These are phyloP conservation scores for Aspergillus panamensis DNA, from an alignment of 495 filamentous ascomycete species.

Conservation along the genomic window DNA sequence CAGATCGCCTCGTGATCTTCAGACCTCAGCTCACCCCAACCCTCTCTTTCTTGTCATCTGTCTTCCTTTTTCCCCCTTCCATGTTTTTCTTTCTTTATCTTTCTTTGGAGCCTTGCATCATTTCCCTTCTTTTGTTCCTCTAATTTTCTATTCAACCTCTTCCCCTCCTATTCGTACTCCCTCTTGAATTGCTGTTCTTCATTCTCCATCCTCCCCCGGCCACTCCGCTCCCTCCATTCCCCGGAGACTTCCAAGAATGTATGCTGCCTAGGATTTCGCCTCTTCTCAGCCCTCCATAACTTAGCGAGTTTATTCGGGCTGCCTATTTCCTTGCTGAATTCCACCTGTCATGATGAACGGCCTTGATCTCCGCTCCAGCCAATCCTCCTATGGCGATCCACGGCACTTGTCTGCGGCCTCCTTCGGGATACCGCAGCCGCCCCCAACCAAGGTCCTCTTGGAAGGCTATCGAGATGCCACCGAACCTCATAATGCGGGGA, in stretches of 20 bases:
- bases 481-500: constrained; percentile 34
- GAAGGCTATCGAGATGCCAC: constrained; percentile 45
- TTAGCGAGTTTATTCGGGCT: constrained; percentile 2
- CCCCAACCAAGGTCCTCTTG: constrained; percentile 40
- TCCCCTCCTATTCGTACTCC: not conserved
- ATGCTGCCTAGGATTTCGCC: constrained; percentile 20
- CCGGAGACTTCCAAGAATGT: constrained; percentile 17
- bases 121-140: not conserved
- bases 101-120: not conserved
- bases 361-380: constrained; percentile 43
- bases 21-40: not conserved
- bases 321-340: not conserved
- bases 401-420: constrained; percentile 39
- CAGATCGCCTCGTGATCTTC: constrained; percentile 7
- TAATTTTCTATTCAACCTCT: not conserved
- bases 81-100: not conserved
- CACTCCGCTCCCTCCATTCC: not conserved
- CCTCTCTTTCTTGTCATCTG: not conserved
- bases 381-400: constrained; percentile 49
- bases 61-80: not conserved
- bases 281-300: constrained; percentile 1
- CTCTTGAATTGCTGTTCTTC: not conserved
- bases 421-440: constrained; percentile 36
- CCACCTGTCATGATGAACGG: constrained; percentile 37
- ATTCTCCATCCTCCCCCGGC: not conserved